Evolutionary conservation across 2,329 filamentous ascomycete species (phyloP).

Genomic region (Claviceps arundinis): DNA sequence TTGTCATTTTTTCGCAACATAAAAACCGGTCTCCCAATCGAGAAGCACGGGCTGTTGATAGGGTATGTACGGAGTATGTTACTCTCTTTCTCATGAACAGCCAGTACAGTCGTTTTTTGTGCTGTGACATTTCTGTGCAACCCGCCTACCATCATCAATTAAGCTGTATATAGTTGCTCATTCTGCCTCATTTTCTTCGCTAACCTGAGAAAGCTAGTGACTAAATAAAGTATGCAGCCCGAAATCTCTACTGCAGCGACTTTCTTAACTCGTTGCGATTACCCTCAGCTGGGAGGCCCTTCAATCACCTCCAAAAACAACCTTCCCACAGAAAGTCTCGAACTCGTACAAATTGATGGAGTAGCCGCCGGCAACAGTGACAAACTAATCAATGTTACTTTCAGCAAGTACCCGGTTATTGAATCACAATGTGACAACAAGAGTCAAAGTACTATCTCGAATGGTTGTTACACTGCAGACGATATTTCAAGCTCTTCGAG

Average conservation of each 20-base stretch:
- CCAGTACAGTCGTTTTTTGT: no score
- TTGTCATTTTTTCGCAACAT: no score
- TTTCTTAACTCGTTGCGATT: background rate
- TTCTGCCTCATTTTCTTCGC: background rate
- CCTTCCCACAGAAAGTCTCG: background rate
- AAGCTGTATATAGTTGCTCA: background rate
- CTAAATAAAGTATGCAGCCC: background rate
- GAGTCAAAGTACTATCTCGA: background rate
- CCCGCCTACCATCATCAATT: background rate
- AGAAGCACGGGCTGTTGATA: no score
- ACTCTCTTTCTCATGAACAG: no score
- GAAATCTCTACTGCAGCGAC: background rate
- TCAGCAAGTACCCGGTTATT: background rate
- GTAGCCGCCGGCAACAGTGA: background rate
- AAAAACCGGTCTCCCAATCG: no score
- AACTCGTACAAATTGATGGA: background rate
- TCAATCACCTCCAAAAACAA: background rate
- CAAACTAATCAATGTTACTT: no score
- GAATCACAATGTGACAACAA: no score
- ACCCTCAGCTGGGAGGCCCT: background rate
- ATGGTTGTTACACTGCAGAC: background rate
- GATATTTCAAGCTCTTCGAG: background rate
- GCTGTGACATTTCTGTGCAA: background rate
- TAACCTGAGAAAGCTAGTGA: background rate
- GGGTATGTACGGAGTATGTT: no score